These are phyloP conservation scores for Saccharomyces hybrid DNA, from an alignment of 1,139 yeast genomes.

Conservation along the genomic window DNA sequence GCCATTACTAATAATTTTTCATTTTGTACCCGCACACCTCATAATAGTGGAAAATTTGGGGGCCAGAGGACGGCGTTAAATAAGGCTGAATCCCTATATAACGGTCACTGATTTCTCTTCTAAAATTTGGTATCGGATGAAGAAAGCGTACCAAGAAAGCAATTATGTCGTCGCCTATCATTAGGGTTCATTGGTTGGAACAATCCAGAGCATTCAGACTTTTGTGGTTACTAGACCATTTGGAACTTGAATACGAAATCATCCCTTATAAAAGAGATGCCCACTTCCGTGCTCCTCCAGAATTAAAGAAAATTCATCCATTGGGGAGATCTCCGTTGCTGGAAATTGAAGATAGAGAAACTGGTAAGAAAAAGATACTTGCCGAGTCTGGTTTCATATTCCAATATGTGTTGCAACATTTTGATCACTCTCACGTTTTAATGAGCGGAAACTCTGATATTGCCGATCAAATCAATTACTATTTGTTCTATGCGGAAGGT, in stretches of 20 bases:
- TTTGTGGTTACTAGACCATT: conserved; percentile 48
- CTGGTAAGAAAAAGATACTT: conserved; percentile 28
- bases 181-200: conserved; percentile 39
- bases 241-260: conserved; percentile 46
- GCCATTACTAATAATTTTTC: too few relatives aligned
- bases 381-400: conserved; percentile 46
- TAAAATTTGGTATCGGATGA: too few relatives aligned
- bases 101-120: too few relatives aligned
- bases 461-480: conserved; percentile 42
- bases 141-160: too few relatives aligned
- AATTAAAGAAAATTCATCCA: conserved; percentile 47
- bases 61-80: too few relatives aligned
- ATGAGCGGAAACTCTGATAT: conserved; percentile 30
- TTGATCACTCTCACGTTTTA: conserved; percentile 36
- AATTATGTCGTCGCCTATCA: conserved; percentile 42
- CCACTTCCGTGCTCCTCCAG: conserved; percentile 35
- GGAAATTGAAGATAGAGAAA: conserved; percentile 43
- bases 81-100: too few relatives aligned
- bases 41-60: too few relatives aligned
- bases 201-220: conserved; percentile 49
- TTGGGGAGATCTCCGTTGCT: conserved; percentile 51
- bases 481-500: conserved; percentile 51
- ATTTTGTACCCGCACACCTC: too few relatives aligned
- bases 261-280: conserved; percentile 43
- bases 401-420: conserved; percentile 38